Evolutionary conservation across 2,329 filamentous ascomycete species (phyloP).

Genomic region (Xylogone sp.): DNA sequence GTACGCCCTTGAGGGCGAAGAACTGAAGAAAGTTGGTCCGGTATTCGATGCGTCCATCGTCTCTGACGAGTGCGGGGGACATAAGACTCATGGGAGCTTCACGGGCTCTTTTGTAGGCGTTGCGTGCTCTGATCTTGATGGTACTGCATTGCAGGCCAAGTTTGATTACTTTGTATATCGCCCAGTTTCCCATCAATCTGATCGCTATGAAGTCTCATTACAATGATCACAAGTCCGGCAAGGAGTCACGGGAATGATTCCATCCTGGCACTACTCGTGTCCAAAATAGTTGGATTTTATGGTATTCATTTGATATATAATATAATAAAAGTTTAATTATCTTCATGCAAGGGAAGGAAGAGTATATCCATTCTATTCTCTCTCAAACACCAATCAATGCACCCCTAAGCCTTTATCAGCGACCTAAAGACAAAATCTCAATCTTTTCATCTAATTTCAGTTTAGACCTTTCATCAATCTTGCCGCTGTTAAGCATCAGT

Average conservation of each 20-base stretch:
- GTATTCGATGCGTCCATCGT: constrained; percentile 56
- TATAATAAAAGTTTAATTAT: too few species aligned
- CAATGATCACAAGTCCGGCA: too few species aligned
- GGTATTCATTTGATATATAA: neutral
- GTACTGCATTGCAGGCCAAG: constrained; percentile 39
- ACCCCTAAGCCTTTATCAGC: neutral
- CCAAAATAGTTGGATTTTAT: too few species aligned
- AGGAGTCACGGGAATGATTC: too few species aligned
- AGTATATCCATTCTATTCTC: too few species aligned
- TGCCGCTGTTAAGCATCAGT: neutral
- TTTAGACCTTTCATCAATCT: neutral
- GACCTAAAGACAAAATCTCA: neutral
- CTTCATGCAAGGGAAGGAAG: neutral
- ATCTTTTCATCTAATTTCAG: neutral
- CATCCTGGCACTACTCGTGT: too few species aligned
- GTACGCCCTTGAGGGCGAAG: constrained; percentile 44
- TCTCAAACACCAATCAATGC: neutral
- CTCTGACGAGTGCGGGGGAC: constrained; percentile 60
- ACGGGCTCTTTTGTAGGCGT: constrained; percentile 58
- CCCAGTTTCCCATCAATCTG: constrained; percentile 41
- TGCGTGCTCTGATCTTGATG: constrained; percentile 53
- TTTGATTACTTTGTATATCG: constrained; percentile 52
- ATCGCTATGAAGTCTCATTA: constrained; percentile 45
- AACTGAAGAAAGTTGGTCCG: constrained; percentile 47
- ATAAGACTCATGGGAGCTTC: constrained; percentile 58